Percentiles rank a stretch among this genome's conserved stretches.
Evolutionary conservation across 805 yeast species (phyloP).

Genomic region (Starmera pachycereana): DNA sequence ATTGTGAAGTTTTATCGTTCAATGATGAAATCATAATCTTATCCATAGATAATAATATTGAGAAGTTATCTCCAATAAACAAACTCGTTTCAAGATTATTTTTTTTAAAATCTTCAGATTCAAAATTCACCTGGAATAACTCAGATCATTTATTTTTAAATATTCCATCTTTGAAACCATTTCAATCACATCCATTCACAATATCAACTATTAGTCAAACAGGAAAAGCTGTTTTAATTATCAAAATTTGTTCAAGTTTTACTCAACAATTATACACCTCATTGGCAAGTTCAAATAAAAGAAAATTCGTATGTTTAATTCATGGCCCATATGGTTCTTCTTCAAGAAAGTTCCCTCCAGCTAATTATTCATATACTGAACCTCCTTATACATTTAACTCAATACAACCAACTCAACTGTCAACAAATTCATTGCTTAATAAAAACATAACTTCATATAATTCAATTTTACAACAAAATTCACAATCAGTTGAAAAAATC

Average conservation of each 20-base stretch:
- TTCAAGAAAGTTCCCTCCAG: constrained; percentile 7
- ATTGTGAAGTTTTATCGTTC: constrained; percentile 3
- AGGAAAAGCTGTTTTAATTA: constrained; percentile 4
- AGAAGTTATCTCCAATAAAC: neutral
- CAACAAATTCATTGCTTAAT: neutral
- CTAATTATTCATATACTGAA: neutral
- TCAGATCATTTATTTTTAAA: constrained; percentile 16
- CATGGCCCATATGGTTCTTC: constrained; percentile 20
- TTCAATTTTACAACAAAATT: neutral
- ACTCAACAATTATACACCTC: constrained; percentile 11
- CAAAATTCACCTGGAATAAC: constrained; percentile 9
- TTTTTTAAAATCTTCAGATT: constrained; percentile 3
- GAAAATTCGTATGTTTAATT: constrained; percentile 10
- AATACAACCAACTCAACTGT: neutral
- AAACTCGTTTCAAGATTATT: constrained; percentile 1
- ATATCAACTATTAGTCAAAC: constrained; percentile 11
- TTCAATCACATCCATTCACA: constrained; percentile 20
- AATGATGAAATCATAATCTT: constrained; percentile 5
- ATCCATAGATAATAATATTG: constrained; percentile 5
- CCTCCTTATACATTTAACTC: neutral
- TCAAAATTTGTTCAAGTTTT: constrained; percentile 15
- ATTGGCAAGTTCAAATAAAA: neutral
- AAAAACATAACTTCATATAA: neutral
- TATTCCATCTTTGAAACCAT: constrained; percentile 10
- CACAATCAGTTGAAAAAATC: constrained; percentile 3